A percentile compares a stretch with the other conserved stretches of the same genome.
Evolutionary conservation across 331 rosid genomes (phyloP).

Genomic region (Rhamnella rubrinervis): DNA sequence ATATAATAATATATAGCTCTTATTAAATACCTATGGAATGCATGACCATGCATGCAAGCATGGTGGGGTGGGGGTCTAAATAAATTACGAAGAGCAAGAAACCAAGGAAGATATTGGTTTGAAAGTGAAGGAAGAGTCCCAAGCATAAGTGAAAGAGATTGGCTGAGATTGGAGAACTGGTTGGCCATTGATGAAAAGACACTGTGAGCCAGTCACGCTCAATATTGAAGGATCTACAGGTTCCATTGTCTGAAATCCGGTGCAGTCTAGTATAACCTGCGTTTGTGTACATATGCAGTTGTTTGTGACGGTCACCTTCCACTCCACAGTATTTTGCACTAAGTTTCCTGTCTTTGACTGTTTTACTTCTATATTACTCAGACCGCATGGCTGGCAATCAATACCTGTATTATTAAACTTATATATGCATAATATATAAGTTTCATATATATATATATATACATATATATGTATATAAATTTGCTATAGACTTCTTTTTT

Average conservation of each 20-base stretch:
- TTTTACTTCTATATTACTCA: not conserved
- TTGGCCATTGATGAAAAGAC: conserved; percentile 19
- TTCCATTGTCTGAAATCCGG: conserved; percentile 22
- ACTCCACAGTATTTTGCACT: conserved; percentile 7
- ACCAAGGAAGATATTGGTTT: conserved; percentile 15
- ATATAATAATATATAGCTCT: too few species aligned
- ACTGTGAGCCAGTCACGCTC: not conserved
- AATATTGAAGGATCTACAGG: conserved; percentile 11
- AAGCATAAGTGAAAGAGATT: conserved; percentile 28
- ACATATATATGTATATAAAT: too few species aligned
- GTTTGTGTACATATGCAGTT: conserved; percentile 16
- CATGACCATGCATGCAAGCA: too few species aligned
- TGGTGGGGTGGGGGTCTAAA: too few species aligned
- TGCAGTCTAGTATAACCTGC: conserved; percentile 11
- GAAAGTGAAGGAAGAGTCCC: conserved; percentile 14
- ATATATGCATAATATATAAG: not conserved
- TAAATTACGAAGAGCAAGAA: conserved; percentile 29
- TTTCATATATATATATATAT: not conserved
- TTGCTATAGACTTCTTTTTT: too few species aligned
- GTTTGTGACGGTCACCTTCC: conserved; percentile 17
- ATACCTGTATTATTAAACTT: not conserved
- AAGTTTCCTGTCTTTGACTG: conserved; percentile 6
- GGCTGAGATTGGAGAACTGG: not conserved
- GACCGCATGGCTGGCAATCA: not conserved
- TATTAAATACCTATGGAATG: not conserved